Base-by-base conservation (phyloP, 164 flowering plant genomes). In the Akebia trifoliata region DNA sequence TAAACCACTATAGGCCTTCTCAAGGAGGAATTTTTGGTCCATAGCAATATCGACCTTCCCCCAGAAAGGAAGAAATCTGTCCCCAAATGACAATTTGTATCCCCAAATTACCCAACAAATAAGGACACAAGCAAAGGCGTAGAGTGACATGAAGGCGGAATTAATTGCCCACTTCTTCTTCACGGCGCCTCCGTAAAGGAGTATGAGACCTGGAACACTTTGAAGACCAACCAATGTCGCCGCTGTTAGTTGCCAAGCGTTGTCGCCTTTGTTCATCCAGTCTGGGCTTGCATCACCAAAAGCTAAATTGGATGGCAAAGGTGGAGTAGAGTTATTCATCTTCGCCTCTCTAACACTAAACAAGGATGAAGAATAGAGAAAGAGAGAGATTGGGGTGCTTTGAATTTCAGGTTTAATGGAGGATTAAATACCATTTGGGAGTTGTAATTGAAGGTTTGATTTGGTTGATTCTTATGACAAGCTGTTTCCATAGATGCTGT, bases 201-300 rank as follows among this genome's bases (percentile, higher is more conserved):
- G 70, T 4, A 77, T 65, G 15, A 74, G 68, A 20, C 78, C 81
- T 0, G 78, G 81, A 4, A 72, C 68, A 47, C 79, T 75, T 55
- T 78, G 81, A 1, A 74, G 68, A 1, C 81, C 79, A 2, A 77
- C 78, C 1, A 74, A 65, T 6, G 78, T 74, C 17, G 78, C 77
- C 0, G 81, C 76, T 1, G 57, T 72, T 6, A 69, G 72, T 65
- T 77, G 78, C 81, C 81, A 77, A 0, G 71, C 78, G 21, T 65
- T 74, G 68, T 74, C 78, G 11, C 54, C 81, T 38, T 77, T 76
- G 81, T 53, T 76, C 70, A 76, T 48, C 77, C 78, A 73, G 0
- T 65, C 69, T 0, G 80, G 77, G 24, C 59, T 66, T 2, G 71
- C 77, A 26, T 56, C 66, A 37, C 31, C 60, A 1, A 57, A 53